Conservation (phyloP, 345 rosid species). For the Gossypium rotundifolium region DNA sequence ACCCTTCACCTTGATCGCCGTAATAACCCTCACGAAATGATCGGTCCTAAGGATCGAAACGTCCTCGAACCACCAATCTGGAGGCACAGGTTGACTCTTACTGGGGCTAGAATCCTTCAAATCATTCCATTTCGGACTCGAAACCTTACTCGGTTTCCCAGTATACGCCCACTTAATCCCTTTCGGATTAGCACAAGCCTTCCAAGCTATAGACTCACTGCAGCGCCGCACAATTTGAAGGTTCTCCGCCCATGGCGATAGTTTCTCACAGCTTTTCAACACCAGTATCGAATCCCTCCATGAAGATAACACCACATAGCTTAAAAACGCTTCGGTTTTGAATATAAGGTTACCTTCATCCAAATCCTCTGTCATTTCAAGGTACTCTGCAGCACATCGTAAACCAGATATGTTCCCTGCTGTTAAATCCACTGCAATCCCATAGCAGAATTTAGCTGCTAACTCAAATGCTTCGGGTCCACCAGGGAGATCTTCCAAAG, state of each 20-base stretch:
- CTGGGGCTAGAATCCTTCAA: constrained; percentile 74
- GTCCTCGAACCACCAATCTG: constrained; percentile 99
- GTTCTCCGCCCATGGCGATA: constrained; percentile 98
- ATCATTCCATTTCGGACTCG: constrained; percentile 81
- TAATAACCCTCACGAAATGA: constrained; percentile 87
- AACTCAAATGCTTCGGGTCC: constrained; percentile 89
- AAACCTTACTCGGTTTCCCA: constrained; percentile 57
- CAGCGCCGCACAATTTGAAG: constrained; percentile 93
- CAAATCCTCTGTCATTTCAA: constrained; percentile 98
- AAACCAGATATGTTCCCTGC: constrained; percentile 86
- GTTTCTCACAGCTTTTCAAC: constrained; percentile 79
- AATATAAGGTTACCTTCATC: constrained; percentile 96
- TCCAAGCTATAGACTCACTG: constrained; percentile 98
- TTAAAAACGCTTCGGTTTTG: constrained; percentile 96
- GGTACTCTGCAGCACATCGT: constrained; percentile 90
- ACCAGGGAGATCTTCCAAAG: constrained; percentile 76
- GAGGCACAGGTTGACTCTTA: constrained; percentile 69
- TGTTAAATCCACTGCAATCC: constrained; percentile 90
- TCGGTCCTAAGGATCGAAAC: constrained; percentile 85
- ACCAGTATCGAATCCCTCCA: constrained; percentile 96
- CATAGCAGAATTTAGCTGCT: constrained; percentile 94
- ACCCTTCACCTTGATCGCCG: constrained; percentile 98
- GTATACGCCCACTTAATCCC: constrained; percentile 94
- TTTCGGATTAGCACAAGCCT: constrained; percentile 94
- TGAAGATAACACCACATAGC: constrained; percentile 89